Percentiles rank a stretch among this genome's conserved stretches.
These are phyloP conservation scores for Saitoella complicata DNA, from an alignment of 805 yeast species.

Conservation along the genomic window DNA sequence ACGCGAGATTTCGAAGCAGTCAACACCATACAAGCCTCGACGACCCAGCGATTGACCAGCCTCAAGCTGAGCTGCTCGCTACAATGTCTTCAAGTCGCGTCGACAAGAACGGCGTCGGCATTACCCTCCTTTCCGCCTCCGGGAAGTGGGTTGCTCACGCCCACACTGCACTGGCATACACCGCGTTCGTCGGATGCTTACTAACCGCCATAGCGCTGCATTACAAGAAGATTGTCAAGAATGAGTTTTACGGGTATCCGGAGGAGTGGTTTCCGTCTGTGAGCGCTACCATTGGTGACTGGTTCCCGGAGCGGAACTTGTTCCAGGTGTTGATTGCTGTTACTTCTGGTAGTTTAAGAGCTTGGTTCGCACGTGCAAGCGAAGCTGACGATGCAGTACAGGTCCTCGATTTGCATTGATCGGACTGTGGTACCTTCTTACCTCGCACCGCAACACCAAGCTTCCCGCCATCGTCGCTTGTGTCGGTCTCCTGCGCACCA, in stretches of 20 bases:
- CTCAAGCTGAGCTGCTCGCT: no score
- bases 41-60: no score
- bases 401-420: constrained; percentile 9
- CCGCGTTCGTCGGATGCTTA: neutral
- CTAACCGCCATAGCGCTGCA: constrained; percentile 31
- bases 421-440: constrained; percentile 10
- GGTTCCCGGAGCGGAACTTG: constrained; percentile 87
- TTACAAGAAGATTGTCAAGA: constrained; percentile 73
- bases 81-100: no score
- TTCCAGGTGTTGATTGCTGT: constrained; percentile 85
- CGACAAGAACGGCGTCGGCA: no score
- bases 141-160: neutral
- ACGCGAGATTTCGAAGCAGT: no score
- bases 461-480: constrained; percentile 21
- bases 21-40: no score
- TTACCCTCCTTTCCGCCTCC: no score
- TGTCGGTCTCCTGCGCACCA: constrained; percentile 72
- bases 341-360: constrained; percentile 48
- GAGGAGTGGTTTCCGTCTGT: constrained; percentile 93
- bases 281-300: constrained; percentile 90
- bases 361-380: constrained; percentile 19
- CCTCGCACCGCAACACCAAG: constrained; percentile 19
- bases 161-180: no score
- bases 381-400: constrained; percentile 1
- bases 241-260: constrained; percentile 79